phyloP scores from a whole-genome alignment of 1,284 basidiomycete genomes.

The Sanguinoderma infundibulare region DNA sequence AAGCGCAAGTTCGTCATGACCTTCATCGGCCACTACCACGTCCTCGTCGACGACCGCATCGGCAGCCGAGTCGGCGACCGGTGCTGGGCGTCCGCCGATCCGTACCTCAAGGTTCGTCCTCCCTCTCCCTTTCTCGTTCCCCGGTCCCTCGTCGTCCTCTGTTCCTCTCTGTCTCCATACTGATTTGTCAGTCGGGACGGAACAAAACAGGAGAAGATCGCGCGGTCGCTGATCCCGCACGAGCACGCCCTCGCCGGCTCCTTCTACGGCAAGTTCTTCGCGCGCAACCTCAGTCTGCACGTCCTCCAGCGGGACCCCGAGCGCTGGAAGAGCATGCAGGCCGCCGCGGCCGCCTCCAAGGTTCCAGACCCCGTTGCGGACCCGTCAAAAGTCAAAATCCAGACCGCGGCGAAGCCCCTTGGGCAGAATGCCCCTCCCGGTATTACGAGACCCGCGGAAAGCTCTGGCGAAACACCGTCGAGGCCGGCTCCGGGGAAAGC shows the following conservation, averaged over 20 bases:
- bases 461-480: background rate
- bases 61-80: slow-evolving; percentile 89
- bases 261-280: slow-evolving; percentile 87
- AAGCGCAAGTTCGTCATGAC: slow-evolving; percentile 75
- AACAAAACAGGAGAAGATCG: slow-evolving; percentile 83
- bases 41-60: slow-evolving; percentile 84
- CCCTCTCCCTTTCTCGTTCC: slow-evolving; percentile 20
- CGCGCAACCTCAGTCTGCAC: slow-evolving; percentile 77
- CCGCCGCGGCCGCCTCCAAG: slow-evolving; percentile 39
- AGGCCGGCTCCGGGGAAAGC: background rate
- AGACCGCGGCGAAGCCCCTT: background rate
- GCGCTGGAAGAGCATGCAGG: slow-evolving; percentile 77
- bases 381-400: too few species aligned
- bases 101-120: slow-evolving; percentile 80
- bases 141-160: too few species aligned
- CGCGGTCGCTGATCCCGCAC: slow-evolving; percentile 72
- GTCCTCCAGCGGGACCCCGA: slow-evolving; percentile 79
- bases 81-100: slow-evolving; percentile 87
- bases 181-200: background rate
- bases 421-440: background rate
- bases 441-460: background rate
- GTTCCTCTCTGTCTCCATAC: too few species aligned
- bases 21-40: slow-evolving; percentile 79
- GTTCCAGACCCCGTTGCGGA: background rate
- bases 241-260: slow-evolving; percentile 76